Percentiles rank a stretch among this genome's conserved stretches.
Conservation (phyloP, 2,329 filamentous ascomycete species). For the Purpureocillium lavendulum region DNA sequence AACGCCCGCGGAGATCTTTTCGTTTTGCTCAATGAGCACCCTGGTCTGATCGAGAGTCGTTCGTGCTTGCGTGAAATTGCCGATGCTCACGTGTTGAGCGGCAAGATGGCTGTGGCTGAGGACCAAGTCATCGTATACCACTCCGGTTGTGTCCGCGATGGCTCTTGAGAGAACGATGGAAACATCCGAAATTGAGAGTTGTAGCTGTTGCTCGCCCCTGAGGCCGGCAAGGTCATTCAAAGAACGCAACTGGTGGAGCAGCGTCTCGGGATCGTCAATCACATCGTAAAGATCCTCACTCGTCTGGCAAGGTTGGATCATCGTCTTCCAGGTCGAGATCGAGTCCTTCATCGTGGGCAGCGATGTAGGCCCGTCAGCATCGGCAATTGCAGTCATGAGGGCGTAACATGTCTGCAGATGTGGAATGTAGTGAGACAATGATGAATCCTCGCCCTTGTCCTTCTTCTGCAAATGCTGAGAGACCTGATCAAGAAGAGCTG, state of each 20-base stretch:
- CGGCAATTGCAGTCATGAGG: constrained; percentile 35
- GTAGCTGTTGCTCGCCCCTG: constrained; percentile 37
- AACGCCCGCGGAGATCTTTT: constrained; percentile 28
- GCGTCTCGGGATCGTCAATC: constrained; percentile 40
- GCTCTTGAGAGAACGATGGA: constrained; percentile 31
- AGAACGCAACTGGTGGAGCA: constrained; percentile 42
- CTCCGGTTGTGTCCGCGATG: constrained; percentile 16
- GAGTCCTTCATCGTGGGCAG: constrained; percentile 24
- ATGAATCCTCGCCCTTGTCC: constrained; percentile 34
- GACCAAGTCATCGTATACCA: constrained; percentile 31
- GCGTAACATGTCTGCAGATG: constrained; percentile 38
- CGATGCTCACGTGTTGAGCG: constrained; percentile 44
- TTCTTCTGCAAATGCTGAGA: constrained; percentile 25
- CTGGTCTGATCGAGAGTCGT: constrained; percentile 50
- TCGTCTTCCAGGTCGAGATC: constrained; percentile 34
- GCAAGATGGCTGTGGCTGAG: constrained; percentile 39
- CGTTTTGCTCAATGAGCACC: constrained; percentile 30
- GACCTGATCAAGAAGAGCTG: constrained; percentile 28
- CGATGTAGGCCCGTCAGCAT: constrained; percentile 22
- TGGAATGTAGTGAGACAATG: constrained; percentile 34
- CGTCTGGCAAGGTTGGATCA: constrained; percentile 29
- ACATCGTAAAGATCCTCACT: constrained; percentile 30
- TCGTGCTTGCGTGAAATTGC: constrained; percentile 41
- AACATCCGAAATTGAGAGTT: constrained; percentile 38
- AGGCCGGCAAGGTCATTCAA: constrained; percentile 43